Percentiles rank a stretch among this genome's conserved stretches.
Evolutionary conservation across 2,329 filamentous ascomycete genomes (phyloP).

Genomic region (Podosphaera fusca): DNA sequence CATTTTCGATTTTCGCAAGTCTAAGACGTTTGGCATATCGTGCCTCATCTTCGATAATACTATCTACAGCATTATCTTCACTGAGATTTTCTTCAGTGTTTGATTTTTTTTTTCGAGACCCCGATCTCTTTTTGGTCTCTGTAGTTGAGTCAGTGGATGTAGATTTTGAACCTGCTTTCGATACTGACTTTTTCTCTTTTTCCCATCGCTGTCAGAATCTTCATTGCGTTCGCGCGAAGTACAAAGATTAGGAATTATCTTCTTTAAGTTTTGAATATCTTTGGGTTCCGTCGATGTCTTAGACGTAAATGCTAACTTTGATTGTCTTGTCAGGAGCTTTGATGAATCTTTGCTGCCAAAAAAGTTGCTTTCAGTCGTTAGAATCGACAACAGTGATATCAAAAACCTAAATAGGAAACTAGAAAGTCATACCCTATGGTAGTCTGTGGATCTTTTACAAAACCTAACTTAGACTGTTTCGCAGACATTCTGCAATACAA

Average conservation of each 20-base stretch:
- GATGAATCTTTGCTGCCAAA: constrained; percentile 43
- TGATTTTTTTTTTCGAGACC: constrained; percentile 10
- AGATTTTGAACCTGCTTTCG: background rate
- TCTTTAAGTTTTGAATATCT: constrained; percentile 1
- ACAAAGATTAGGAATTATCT: constrained; percentile 1
- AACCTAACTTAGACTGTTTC: constrained; percentile 63
- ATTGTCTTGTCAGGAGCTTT: constrained; percentile 41
- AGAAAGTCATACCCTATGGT: constrained; percentile 40
- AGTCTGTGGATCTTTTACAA: constrained; percentile 52
- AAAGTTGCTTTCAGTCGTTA: constrained; percentile 43
- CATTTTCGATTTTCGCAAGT: too few species aligned
- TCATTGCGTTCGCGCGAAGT: background rate
- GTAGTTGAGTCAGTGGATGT: background rate
- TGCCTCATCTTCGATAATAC: constrained; percentile 3
- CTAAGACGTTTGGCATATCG: too few species aligned
- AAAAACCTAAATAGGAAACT: background rate
- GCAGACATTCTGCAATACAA: constrained; percentile 14
- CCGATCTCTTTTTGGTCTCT: background rate
- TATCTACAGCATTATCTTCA: constrained; percentile 8
- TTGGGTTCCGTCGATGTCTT: constrained; percentile 18
- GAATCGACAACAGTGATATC: background rate
- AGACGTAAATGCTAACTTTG: constrained; percentile 53
- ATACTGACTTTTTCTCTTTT: background rate
- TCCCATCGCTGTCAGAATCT: background rate
- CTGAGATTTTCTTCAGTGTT: constrained; percentile 14